Evolutionary conservation across 202 grass and related monocot species (phyloP), one percentile per base, ranked within the genome.

Genomic region (Setaria viridis): DNA sequence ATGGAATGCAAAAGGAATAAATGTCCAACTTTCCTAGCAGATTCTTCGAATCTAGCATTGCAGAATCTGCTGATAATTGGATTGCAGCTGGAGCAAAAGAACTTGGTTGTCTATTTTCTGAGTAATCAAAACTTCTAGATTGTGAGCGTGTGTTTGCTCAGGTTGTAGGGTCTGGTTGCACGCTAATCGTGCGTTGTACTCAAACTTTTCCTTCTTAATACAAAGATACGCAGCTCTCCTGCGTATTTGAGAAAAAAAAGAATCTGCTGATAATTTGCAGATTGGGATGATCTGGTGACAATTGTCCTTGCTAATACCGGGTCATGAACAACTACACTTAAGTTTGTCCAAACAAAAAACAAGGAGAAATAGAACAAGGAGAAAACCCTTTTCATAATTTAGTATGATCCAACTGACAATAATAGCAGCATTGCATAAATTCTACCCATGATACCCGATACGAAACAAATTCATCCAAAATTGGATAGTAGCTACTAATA

Each of bases 401-500:
- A 10, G 59, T 51, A 43, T 14, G 34, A 64, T 82, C 11, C 6
- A 43, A 11, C 69, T 63, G 48, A 21, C 42, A 33, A 71, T 19
- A 69, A 73, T 45, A 67, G 19, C 35, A 14, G 63, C 72, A 69
- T 32, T 7, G 2, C 16, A 77, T 57, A 5, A 34, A 87, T 54
- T 62, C 6, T 35, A 68, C 42, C 11, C 57, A 25, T 11, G 57
- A 25, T 60, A 29, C n/a, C 0, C 11, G 57, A 9, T 10, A 25
- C 11, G 13, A 49, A 80, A 56, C 3, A 57, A 50, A 71, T 62
- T 48, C 64, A 7, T 46, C 72, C 9, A 67, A 53, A 37, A 20
- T 51, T 42, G 33, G 45, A 41, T 59, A 80, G 29, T 53, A 80
- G 25, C 13, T 72, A 70, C 46, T 73, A 64, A 39, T 53, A 86